Base-by-base conservation (phyloP, 345 rosid genomes). In the Eucalyptus urophylla region DNA sequence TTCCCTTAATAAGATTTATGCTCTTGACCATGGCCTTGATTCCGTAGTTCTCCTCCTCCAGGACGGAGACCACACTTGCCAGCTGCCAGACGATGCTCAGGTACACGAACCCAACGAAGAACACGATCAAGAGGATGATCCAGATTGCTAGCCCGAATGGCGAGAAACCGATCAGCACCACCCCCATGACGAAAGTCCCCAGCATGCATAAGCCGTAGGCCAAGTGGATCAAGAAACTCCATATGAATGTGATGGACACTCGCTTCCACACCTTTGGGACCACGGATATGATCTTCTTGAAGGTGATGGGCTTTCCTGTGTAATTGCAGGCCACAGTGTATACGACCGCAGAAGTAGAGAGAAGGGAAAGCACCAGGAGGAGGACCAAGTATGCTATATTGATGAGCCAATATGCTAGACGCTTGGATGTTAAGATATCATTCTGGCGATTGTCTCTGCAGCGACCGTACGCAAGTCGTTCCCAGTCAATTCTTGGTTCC, bases 211-310 rank as follows among this genome's bases (percentile, higher is more conserved):
- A 1, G 89, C 91, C 40, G 76, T 93, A 92, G 14, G 37, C 81
- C 29, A 94, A 80, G 33, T 88, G 7, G 50, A 91, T 62, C 13
- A 15, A 67, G 81, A 92, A 94, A 45, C 87, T 92, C 89, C 93
- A 91, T 6, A 94, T 49, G 85, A 93, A 92, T 9, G 96, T 95
- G 65, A 91, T 80, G 60, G 93, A 47, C 11, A 94, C 91, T n/a
- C 95, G 90, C 89, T 93, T 95, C 97, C 95, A 95, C 8, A 94
- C 94, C 88, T 90, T 92, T 1, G 95, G 95, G 17, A 93, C 92
- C 8, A 93, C 93, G 14, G 91, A 88, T 40, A 90, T 90, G 88
- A 92, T 93, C 81, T 92, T 93, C 51, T 44, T 89, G 90, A 90
- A 93, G 25, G 88, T 88, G 81, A 93, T 86, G 10, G 92, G 90